Conservation (phyloP, 495 filamentous ascomycete species). For the Daldinia caldariorum region DNA sequence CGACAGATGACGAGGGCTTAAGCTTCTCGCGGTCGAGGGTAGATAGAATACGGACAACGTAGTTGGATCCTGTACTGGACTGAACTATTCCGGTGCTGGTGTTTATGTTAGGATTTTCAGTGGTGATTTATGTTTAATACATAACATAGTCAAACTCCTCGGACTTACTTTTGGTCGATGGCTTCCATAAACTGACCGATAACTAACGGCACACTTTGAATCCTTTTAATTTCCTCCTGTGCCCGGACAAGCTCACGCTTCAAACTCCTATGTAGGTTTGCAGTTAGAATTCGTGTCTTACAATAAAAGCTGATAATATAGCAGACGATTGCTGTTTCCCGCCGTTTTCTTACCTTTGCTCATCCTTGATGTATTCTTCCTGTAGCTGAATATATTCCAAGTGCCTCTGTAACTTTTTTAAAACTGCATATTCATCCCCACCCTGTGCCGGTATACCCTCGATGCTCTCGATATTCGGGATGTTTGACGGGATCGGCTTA, state of each 20-base stretch:
- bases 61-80: constrained; percentile 97
- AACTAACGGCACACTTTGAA: constrained; percentile 96
- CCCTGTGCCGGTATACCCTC: constrained; percentile 83
- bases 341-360: constrained; percentile 76
- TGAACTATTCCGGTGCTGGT: constrained; percentile 97
- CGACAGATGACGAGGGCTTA: constrained; percentile 97
- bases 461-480: constrained; percentile 88
- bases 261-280: constrained; percentile 72
- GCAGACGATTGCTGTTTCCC: background rate
- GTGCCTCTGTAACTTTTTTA: constrained; percentile 95
- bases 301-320: background rate
- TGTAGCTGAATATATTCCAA: constrained; percentile 98
- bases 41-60: constrained; percentile 97
- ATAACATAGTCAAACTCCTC: background rate
- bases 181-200: constrained; percentile 99
- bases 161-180: constrained; percentile 93
- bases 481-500: constrained; percentile 81
- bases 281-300: constrained; percentile 19
- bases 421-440: constrained; percentile 90
- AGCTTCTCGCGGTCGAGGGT: constrained; percentile 97
- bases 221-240: constrained; percentile 99
- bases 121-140: background rate
- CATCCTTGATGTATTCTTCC: constrained; percentile 99
- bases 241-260: constrained; percentile 97
- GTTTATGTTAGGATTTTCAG: constrained; percentile 11